Evolutionary conservation across 1,284 basidiomycete species (phyloP).

Genomic region (Xerocomus amazonicus): DNA sequence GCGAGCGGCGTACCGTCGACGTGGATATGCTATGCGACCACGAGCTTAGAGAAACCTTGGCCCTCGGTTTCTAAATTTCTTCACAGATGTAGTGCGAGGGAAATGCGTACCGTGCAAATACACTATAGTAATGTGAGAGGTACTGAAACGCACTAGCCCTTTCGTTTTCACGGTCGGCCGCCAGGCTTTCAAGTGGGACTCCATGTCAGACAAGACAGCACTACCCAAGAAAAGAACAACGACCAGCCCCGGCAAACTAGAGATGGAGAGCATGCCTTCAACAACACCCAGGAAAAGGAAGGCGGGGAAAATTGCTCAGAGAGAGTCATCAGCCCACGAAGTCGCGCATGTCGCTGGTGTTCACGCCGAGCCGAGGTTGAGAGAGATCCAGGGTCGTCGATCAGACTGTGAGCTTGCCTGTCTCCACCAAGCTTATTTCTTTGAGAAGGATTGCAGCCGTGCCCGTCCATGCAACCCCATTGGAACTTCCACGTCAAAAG

Average conservation of each 20-base stretch:
- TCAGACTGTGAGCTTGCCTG: constrained; percentile 28
- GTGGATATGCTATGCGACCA: no score
- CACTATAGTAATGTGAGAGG: no score
- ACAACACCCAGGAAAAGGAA: constrained; percentile 31
- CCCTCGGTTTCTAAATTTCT: no score
- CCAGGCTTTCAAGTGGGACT: constrained; percentile 5
- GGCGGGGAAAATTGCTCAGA: constrained; percentile 16
- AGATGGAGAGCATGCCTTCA: constrained; percentile 16
- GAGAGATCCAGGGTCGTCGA: constrained; percentile 28
- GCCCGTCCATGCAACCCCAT: constrained; percentile 18
- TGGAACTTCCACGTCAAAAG: constrained; percentile 29
- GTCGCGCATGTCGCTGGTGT: constrained; percentile 8
- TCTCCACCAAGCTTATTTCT: neutral
- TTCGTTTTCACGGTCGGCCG: constrained; percentile 13
- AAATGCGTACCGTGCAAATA: no score
- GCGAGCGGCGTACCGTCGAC: no score
- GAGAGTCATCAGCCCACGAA: constrained; percentile 13
- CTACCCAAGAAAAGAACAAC: constrained; percentile 23
- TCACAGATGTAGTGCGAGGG: no score
- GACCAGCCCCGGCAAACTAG: constrained; percentile 13
- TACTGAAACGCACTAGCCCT: constrained; percentile 16
- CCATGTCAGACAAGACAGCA: constrained; percentile 31
- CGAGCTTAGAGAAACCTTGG: no score
- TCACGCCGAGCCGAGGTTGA: constrained; percentile 16
- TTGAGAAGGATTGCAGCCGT: constrained; percentile 21